A percentile compares a stretch with the other conserved stretches of the same genome.
These are phyloP conservation scores for Candida adriatica DNA, from an alignment of 805 yeast genomes.

Conservation along the genomic window DNA sequence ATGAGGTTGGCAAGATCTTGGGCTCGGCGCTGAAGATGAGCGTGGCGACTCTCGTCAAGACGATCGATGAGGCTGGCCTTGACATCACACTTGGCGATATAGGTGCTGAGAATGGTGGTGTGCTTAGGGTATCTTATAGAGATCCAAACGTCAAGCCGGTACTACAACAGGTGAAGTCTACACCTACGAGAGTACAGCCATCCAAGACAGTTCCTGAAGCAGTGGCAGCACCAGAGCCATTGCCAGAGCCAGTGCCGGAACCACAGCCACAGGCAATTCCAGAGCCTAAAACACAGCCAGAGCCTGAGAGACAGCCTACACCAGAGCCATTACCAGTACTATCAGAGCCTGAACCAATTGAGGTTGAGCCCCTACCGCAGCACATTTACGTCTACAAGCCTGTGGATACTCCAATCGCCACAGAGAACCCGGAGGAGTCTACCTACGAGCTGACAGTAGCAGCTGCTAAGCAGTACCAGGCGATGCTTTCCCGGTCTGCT, in stretches of 20 bases:
- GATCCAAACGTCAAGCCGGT: slow-evolving; percentile 2
- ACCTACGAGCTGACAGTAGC: slow-evolving; percentile 40
- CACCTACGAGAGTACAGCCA: not conserved
- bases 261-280: not conserved
- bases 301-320: not conserved
- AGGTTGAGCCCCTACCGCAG: slow-evolving; percentile 10
- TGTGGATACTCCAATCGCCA: slow-evolving; percentile 9
- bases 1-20: slow-evolving; percentile 13
- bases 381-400: slow-evolving; percentile 22
- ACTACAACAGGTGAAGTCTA: not conserved
- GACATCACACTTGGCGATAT: slow-evolving; percentile 10
- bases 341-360: slow-evolving; percentile 4
- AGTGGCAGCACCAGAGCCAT: not conserved
- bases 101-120: slow-evolving; percentile 21
- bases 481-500: slow-evolving; percentile 37
- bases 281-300: slow-evolving; percentile 2
- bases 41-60: slow-evolving; percentile 17
- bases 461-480: slow-evolving; percentile 49
- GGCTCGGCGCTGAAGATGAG: slow-evolving; percentile 14
- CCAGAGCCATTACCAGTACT: slow-evolving; percentile 1
- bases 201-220: not conserved
- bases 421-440: slow-evolving; percentile 27
- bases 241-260: not conserved
- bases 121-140: slow-evolving; percentile 18
- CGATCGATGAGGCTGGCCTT: slow-evolving; percentile 11